These are phyloP conservation scores for Bjerkandera adusta DNA, from an alignment of 1,284 basidiomycete species.

Conservation along the genomic window DNA sequence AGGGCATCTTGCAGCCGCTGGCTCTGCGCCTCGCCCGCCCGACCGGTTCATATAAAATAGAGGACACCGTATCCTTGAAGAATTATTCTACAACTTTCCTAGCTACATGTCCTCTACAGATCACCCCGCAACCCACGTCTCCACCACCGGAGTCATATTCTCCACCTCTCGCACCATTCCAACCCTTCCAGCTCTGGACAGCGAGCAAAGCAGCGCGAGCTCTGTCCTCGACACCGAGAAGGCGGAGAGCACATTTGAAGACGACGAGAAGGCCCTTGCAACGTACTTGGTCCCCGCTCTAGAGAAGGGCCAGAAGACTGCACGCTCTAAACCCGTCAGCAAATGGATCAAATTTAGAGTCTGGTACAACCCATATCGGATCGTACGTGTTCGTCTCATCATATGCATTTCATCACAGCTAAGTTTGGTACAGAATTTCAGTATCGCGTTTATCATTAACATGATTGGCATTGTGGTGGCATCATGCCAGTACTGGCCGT, in stretches of 20 bases:
- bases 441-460: constrained; percentile 10
- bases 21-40: no score
- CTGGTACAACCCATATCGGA: constrained; percentile 17
- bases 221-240: constrained; percentile 13
- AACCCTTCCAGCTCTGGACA: background rate
- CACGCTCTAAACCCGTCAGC: constrained; percentile 8
- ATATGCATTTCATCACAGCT: background rate
- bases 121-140: background rate
- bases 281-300: constrained; percentile 15
- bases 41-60: no score
- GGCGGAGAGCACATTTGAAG: constrained; percentile 9
- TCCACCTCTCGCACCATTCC: background rate
- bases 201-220: constrained; percentile 7
- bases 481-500: constrained; percentile 33
- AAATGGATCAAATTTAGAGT: constrained; percentile 14
- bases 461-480: constrained; percentile 15
- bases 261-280: constrained; percentile 12
- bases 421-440: constrained; percentile 6
- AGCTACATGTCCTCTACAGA: no score
- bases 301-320: constrained; percentile 16
- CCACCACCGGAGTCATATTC: constrained; percentile 15
- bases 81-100: no score
- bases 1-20: no score
- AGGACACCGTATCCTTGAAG: no score
- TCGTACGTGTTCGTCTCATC: background rate